Base-by-base conservation (phyloP, 179 eudicot genomes). In the Amaranthus tricolor region DNA sequence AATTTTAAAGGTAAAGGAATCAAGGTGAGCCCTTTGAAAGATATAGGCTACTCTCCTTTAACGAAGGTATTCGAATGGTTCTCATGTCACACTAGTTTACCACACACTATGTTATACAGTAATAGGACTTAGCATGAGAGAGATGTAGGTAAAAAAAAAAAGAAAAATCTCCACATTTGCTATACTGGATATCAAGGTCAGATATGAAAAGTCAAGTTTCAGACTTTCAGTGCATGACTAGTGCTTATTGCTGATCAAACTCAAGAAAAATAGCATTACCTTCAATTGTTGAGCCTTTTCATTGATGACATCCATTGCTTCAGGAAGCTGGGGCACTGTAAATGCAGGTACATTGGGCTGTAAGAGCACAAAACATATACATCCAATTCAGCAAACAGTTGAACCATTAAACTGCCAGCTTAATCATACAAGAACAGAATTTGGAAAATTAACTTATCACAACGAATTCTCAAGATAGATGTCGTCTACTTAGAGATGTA, bases 331-430 rank as follows among this genome's bases (percentile, higher is more conserved):
- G 19, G 86, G 85, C 60, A 84, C 93, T 6, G 96, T 86, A 79
- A 87, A 90, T 60, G 97, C 97, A 68, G 93, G 96, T 72, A 86
- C 80, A 78, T 81, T 84, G 84, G 93, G 93, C 97, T 92, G 85
- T 84, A 86, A 81, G 76, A 84, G 72, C 84, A 88, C 80, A 81
- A 74, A 86, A 83, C 81, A 82, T 65, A 87, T 76, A 77, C 86
- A 84, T 74, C 80, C 78, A 86, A 77, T 81, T 90, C 85, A 85
- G 79, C 83, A 82, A 78, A 71, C 47, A 85, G 55, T 76, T 64
- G 76, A 78, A 79, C 64, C 84, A 77, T 59, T 48, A 74, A 88
- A 77, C 81, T 73, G 72, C 73, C 74, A 76, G 55, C 65, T 66
- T 7, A 54, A 62, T 73, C 76, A 68, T 76, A 59, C 67, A 56